Conservation (phyloP, 495 filamentous ascomycete species). For the Collariella sp. region DNA sequence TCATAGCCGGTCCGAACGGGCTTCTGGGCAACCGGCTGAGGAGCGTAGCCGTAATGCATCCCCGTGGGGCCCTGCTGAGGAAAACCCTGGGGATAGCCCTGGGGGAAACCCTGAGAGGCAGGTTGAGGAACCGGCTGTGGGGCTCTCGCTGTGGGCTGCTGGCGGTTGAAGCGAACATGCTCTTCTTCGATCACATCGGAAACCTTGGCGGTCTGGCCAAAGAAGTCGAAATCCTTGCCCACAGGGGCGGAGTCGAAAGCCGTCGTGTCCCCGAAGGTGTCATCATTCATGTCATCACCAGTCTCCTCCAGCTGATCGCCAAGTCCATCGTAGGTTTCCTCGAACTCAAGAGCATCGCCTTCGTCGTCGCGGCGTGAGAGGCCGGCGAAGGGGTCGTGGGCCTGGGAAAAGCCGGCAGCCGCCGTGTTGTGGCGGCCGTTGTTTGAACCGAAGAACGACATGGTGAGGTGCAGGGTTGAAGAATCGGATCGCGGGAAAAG, state of each 20-base stretch:
- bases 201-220: constrained; percentile 80
- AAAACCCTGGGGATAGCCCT: too few species aligned
- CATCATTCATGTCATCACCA: constrained; percentile 92
- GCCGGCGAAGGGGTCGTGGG: constrained; percentile 81
- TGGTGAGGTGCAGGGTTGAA: constrained; percentile 5
- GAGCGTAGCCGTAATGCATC: constrained; percentile 32
- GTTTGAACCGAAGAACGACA: constrained; percentile 79
- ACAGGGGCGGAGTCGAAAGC: constrained; percentile 35
- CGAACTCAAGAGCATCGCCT: constrained; percentile 81
- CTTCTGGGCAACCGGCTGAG: constrained; percentile 41
- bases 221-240: constrained; percentile 96
- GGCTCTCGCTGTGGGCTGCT: constrained; percentile 44
- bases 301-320: constrained; percentile 88
- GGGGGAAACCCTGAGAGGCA: constrained; percentile 23
- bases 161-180: constrained; percentile 68
- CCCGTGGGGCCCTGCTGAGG: constrained; percentile 24
- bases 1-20: constrained; percentile 76
- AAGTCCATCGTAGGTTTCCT: constrained; percentile 95
- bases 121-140: constrained; percentile 17
- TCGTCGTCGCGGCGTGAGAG: constrained; percentile 63
- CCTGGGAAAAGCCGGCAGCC: constrained; percentile 68
- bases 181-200: constrained; percentile 80
- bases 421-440: constrained; percentile 49
- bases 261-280: constrained; percentile 71
- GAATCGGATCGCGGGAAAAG: not conserved